These are phyloP conservation scores for Penicillium psychrofluorescens DNA, from an alignment of 495 filamentous ascomycete species.

Conservation along the genomic window DNA sequence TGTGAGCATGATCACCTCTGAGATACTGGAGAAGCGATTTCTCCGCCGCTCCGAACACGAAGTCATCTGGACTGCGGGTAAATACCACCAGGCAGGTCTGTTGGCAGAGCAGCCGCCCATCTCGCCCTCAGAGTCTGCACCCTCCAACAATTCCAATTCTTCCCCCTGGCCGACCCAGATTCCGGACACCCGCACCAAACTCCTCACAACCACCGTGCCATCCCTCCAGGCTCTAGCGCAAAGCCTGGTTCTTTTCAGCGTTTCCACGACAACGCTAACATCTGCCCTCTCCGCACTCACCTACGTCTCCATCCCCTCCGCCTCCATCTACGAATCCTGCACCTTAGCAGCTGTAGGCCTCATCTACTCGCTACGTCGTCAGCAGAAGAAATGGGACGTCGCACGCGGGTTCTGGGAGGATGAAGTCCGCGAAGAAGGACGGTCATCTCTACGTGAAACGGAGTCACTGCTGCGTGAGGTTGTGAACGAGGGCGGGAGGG, in stretches of 20 bases:
- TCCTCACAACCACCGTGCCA: slow-evolving; percentile 60
- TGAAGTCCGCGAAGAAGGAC: slow-evolving; percentile 72
- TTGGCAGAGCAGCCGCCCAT: slow-evolving; percentile 15
- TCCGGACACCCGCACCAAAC: slow-evolving; percentile 36
- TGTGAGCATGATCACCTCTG: slow-evolving; percentile 69
- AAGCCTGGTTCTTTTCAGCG: slow-evolving; percentile 64
- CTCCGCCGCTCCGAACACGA: slow-evolving; percentile 66
- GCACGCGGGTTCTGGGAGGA: slow-evolving; percentile 65
- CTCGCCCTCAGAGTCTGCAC: slow-evolving; percentile 4
- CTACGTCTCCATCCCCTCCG: slow-evolving; percentile 52
- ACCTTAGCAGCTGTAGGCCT: slow-evolving; percentile 74
- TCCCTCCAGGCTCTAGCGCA: slow-evolving; percentile 75
- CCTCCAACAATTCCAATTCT: slow-evolving; percentile 5
- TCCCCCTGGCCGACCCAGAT: slow-evolving; percentile 40
- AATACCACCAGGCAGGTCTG: slow-evolving; percentile 63
- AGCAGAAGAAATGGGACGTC: slow-evolving; percentile 75
- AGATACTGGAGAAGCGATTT: slow-evolving; percentile 68
- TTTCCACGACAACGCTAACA: slow-evolving; percentile 56
- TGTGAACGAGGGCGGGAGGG: slow-evolving; percentile 43
- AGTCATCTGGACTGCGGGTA: slow-evolving; percentile 73
- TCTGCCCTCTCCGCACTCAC: slow-evolving; percentile 59
- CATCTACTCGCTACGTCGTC: slow-evolving; percentile 60
- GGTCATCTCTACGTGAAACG: slow-evolving; percentile 59
- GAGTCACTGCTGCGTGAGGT: slow-evolving; percentile 57
- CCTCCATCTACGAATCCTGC: slow-evolving; percentile 64